A percentile compares a stretch with the other conserved stretches of the same genome.
phyloP scores from a whole-genome alignment of 1,139 yeast species.

The Meyerozyma carpophila region DNA sequence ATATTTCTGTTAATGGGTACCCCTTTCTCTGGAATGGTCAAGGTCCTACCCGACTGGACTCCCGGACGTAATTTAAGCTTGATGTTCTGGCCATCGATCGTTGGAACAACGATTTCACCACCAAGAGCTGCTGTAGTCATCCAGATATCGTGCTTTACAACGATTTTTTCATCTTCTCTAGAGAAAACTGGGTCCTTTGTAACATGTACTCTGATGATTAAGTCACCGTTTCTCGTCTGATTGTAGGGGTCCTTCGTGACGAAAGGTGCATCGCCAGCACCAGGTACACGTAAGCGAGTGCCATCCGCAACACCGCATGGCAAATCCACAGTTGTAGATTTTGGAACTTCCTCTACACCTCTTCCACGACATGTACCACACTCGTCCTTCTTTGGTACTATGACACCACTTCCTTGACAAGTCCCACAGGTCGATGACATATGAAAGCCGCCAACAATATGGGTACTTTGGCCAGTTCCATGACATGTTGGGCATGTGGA shows the following conservation, averaged over 20 bases:
- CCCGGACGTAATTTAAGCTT: slow-evolving; percentile 84
- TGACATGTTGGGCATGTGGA: slow-evolving; percentile 83
- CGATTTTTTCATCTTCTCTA: slow-evolving; percentile 60
- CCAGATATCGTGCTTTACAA: slow-evolving; percentile 63
- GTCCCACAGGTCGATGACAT: slow-evolving; percentile 90
- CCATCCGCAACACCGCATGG: slow-evolving; percentile 92
- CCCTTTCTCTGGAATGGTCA: slow-evolving; percentile 83
- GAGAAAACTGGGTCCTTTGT: slow-evolving; percentile 66
- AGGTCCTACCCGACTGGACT: slow-evolving; percentile 69
- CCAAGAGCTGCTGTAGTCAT: slow-evolving; percentile 98
- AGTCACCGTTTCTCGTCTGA: slow-evolving; percentile 73
- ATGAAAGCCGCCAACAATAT: slow-evolving; percentile 89
- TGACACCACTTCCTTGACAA: slow-evolving; percentile 88
- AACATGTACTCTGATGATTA: slow-evolving; percentile 76
- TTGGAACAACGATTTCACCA: slow-evolving; percentile 83
- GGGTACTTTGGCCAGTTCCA: slow-evolving; percentile 90
- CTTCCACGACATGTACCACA: slow-evolving; percentile 84
- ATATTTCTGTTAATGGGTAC: slow-evolving; percentile 63
- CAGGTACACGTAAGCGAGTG: slow-evolving; percentile 73
- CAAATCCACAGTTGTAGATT: slow-evolving; percentile 70
- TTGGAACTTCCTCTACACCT: slow-evolving; percentile 69
- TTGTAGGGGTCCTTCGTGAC: slow-evolving; percentile 63
- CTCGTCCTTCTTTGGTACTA: slow-evolving; percentile 59
- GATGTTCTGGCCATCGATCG: slow-evolving; percentile 69
- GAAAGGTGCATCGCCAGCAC: slow-evolving; percentile 87